A percentile compares a stretch with the other conserved stretches of the same genome.
Conservation (phyloP, 2,329 filamentous ascomycete species). For the Grosmannia serpens region DNA sequence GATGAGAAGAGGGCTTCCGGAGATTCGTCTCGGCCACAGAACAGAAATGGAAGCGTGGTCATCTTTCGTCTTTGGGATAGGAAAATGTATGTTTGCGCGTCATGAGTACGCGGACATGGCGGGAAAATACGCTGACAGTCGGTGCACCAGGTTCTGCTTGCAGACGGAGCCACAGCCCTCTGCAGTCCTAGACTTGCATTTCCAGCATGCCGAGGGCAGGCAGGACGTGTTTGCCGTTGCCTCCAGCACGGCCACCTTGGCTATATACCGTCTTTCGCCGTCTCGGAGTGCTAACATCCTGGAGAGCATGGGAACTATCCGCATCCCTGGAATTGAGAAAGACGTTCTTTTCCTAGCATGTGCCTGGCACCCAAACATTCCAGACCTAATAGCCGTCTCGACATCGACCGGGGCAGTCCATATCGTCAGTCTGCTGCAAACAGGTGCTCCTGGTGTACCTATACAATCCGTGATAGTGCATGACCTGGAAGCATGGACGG, state of each 20-base stretch:
- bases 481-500: conserved; percentile 62
- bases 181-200: conserved; percentile 78
- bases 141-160: conserved; percentile 16
- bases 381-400: conserved; percentile 53
- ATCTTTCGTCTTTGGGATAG: conserved; percentile 46
- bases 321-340: conserved; percentile 38
- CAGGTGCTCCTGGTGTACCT: conserved; percentile 25
- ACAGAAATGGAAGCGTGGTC: conserved; percentile 61
- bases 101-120: neutral
- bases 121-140: neutral
- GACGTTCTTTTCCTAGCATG: conserved; percentile 59
- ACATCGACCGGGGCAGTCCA: conserved; percentile 57
- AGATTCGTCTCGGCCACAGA: conserved; percentile 36
- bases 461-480: conserved; percentile 33
- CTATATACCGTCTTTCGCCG: conserved; percentile 47
- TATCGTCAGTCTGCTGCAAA: conserved; percentile 35
- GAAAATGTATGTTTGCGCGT: conserved; percentile 38
- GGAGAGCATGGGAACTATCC: conserved; percentile 30
- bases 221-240: conserved; percentile 57
- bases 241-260: conserved; percentile 63
- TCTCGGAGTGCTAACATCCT: conserved; percentile 20
- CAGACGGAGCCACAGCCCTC: conserved; percentile 54
- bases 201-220: conserved; percentile 41
- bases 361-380: conserved; percentile 53
- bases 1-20: conserved; percentile 16